phyloP scores from a whole-genome alignment of 306 rosid genomes.

The Luffa aegyptiaca region DNA sequence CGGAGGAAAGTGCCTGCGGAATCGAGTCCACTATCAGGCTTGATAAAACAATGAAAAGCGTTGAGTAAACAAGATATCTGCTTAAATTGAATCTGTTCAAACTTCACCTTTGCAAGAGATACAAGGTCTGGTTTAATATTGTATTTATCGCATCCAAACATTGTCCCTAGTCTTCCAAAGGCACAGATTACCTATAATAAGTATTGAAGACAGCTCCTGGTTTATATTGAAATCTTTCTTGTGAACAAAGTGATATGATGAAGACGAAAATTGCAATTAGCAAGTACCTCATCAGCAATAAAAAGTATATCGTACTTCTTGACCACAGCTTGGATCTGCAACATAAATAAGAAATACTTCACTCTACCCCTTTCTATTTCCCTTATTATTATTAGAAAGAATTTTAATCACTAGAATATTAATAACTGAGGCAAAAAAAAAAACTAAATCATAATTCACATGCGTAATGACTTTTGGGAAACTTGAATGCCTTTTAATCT shows the following conservation, averaged over 20 bases:
- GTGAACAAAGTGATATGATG: not conserved
- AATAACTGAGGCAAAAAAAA: not conserved
- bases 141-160: conserved; percentile 88
- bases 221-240: not conserved
- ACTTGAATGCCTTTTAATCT: not conserved
- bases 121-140: conserved; percentile 91
- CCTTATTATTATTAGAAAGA: not conserved
- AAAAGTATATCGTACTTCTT: conserved; percentile 96
- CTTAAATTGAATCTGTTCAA: not conserved
- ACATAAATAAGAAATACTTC: not conserved
- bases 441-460: not conserved
- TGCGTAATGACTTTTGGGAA: not conserved
- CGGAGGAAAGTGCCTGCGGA: conserved; percentile 84
- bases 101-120: conserved; percentile 78
- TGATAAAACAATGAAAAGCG: not conserved
- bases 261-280: conserved; percentile 8
- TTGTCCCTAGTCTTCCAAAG: conserved; percentile 86
- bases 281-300: conserved; percentile 81
- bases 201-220: conserved; percentile 2
- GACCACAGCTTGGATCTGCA: conserved; percentile 82
- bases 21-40: not conserved
- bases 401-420: not conserved
- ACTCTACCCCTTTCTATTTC: not conserved
- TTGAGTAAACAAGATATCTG: not conserved
- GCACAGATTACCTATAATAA: conserved; percentile 74